Conservation (phyloP, 164 flowering plant genomes). For the Echeveria elegans region DNA sequence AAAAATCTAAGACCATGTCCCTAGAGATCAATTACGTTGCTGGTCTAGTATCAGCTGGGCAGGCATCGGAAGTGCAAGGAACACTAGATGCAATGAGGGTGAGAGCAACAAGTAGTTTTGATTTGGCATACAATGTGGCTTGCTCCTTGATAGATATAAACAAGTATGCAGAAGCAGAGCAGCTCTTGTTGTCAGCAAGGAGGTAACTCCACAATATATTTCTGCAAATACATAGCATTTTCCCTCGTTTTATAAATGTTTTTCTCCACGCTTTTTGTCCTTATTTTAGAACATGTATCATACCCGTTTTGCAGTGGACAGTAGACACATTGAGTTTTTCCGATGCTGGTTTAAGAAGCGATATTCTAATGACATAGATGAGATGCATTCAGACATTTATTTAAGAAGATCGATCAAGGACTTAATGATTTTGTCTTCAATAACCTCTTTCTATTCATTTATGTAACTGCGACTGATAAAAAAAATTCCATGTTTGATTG, state of each 20-base stretch:
- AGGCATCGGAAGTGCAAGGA: conserved; percentile 72
- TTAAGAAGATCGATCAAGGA: neutral
- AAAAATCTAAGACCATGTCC: conserved; percentile 56
- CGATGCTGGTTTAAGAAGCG: neutral
- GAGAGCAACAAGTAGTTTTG: conserved; percentile 80
- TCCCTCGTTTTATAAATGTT: neutral
- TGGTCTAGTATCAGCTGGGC: conserved; percentile 67
- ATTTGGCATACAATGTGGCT: conserved; percentile 83
- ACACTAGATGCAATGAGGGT: conserved; percentile 49
- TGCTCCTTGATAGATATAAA: conserved; percentile 72
- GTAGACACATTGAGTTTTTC: neutral
- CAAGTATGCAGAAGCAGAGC: conserved; percentile 70
- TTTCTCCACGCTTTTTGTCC: too few species aligned
- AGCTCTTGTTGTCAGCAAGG: conserved; percentile 61
- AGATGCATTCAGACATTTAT: neutral
- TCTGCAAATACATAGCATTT: neutral
- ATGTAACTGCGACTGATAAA: neutral
- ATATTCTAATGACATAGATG: neutral
- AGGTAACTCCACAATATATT: conserved; percentile 32
- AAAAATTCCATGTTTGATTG: neutral
- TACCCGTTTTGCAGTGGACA: neutral
- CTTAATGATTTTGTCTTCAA: neutral
- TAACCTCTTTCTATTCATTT: neutral
- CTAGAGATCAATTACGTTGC: conserved; percentile 73
- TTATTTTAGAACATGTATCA: neutral